Evolutionary conservation across 345 rosid genomes (phyloP), one percentile per base, ranked within the genome.

Genomic region (Salix arbutifolia): DNA sequence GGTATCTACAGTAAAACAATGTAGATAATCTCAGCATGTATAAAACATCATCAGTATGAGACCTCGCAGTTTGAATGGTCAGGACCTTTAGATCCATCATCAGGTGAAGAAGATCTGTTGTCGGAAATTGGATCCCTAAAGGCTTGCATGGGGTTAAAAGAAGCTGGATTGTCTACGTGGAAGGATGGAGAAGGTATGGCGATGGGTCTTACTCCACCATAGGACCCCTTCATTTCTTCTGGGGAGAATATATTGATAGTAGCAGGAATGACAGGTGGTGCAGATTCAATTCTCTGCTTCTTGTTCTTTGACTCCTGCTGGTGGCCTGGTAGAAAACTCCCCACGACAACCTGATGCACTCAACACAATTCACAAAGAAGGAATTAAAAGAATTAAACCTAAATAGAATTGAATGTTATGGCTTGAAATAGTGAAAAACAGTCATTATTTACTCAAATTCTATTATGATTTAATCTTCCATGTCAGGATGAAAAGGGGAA

Each of bases 311-410:
- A 93, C 67, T 88, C 90, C 82, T 77, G 94, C 84, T 86, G 93
- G 64, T 92, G 92, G 76, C 95, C 96, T 3, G 86, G 89, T 67
- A 88, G 66, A 76, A 95, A 93, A 80, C 90, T 93, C 69, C 93
- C 97, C 33, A 93, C 86, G 35, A 93, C 88, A 37, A 95, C 93
- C 97, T 94, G 89, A 67, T 70, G 65, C 38, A 52, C 9, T 2
- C 75, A 25, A 70, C 50, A 64, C 31, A 70, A 70, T 31, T n/a
- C 42, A 74, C 50, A 68, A 73, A 30, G 26, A 66, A 48, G 66
- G 42, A 17, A 40, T 28, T 70, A 38, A 14, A 9, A 58, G 19
- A 37, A 48, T 21, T 44, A 33, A 33, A 33, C 58, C 71, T 33
- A 58, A 31, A 44, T 30, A 8, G n/a, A 69, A 10, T 53, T 8